These are phyloP conservation scores for Peronospora farinosa DNA, from an alignment of 352 stramenopile genomes.

Conservation along the genomic window DNA sequence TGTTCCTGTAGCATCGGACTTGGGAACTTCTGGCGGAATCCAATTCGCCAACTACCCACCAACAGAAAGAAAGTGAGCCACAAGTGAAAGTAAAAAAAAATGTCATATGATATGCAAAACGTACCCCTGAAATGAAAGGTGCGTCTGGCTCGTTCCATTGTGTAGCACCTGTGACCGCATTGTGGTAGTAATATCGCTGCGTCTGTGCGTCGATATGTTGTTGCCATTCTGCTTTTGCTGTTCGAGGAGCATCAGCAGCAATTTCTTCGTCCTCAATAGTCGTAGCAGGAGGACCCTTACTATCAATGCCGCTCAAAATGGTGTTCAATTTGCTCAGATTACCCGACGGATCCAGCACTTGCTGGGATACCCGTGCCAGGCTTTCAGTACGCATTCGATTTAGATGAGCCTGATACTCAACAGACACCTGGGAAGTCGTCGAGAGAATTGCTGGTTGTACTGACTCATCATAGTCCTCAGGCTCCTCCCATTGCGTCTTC, in stretches of 20 bases:
- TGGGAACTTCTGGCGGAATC: conserved; percentile 51
- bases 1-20: conserved; percentile 13
- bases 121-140: conserved; percentile 61
- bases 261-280: conserved; percentile 2
- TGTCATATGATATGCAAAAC: conserved; percentile 8
- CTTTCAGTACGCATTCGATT: conserved; percentile 45
- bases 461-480: conserved; percentile 40
- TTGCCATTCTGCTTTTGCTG: conserved; percentile 58
- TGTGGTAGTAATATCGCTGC: conserved; percentile 83
- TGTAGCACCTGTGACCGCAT: conserved; percentile 64
- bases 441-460: conserved; percentile 7
- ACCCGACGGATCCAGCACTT: conserved; percentile 60
- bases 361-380: conserved; percentile 48
- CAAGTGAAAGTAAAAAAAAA: not conserved
- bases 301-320: conserved; percentile 59
- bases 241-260: conserved; percentile 1
- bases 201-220: conserved; percentile 79
- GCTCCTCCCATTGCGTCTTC: conserved; percentile 68
- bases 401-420: conserved; percentile 68
- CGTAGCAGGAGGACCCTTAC: conserved; percentile 5
- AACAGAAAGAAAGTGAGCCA: not conserved
- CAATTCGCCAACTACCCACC: conserved; percentile 58
- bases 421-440: conserved; percentile 17
- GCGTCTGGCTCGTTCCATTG: conserved; percentile 76
- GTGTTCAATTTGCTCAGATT: conserved; percentile 66